These are phyloP conservation scores for Puccinia coronata DNA, from an alignment of 1,284 basidiomycete species.

Conservation along the genomic window DNA sequence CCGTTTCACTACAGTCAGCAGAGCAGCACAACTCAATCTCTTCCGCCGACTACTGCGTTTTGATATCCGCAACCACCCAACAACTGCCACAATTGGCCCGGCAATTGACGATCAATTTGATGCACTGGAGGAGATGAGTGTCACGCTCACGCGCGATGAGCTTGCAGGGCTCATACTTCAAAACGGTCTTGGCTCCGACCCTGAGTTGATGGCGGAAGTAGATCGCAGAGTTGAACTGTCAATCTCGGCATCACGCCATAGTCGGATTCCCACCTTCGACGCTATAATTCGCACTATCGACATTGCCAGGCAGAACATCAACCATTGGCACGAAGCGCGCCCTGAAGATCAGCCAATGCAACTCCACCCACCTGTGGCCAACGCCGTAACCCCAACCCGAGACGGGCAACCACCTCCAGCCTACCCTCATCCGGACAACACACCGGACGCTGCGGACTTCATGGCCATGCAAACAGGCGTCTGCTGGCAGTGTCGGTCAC, in stretches of 20 bases:
- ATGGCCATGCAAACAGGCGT: not conserved
- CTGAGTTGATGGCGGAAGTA: not conserved
- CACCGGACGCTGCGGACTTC: not conserved
- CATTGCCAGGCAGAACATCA: not conserved
- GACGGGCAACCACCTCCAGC: not conserved
- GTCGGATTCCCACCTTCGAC: not conserved
- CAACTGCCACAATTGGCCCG: not conserved
- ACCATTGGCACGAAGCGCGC: too few species aligned
- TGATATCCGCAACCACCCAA: not conserved
- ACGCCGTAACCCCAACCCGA: not conserved
- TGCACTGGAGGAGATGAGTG: not conserved
- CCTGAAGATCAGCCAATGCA: too few species aligned
- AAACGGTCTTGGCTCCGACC: not conserved
- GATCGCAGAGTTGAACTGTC: not conserved
- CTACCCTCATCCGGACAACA: not conserved
- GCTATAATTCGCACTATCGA: not conserved
- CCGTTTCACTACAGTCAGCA: not conserved
- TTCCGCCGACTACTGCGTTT: not conserved
- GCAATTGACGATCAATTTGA: too few species aligned
- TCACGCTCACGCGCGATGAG: not conserved
- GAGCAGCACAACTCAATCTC: not conserved
- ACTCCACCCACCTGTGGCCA: not conserved
- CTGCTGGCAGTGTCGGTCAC: not conserved
- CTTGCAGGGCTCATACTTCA: not conserved
- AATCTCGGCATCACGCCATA: not conserved